A percentile compares a stretch with the other conserved stretches of the same genome.
Evolutionary conservation across 192 early-diverging fungal genomes (phyloP).

Genomic region (Backusella macrospora): DNA sequence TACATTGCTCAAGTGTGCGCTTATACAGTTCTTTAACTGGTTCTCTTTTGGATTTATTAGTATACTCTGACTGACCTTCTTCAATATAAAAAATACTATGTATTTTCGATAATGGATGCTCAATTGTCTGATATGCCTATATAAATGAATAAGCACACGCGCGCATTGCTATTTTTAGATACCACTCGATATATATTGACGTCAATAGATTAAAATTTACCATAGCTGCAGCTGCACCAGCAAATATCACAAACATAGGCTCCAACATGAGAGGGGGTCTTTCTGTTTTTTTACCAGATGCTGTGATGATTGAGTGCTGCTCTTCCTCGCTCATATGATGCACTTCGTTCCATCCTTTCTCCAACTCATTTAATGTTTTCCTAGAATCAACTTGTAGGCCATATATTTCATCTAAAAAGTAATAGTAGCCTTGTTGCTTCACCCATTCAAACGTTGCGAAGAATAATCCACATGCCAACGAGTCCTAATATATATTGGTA

Average conservation of each 20-base stretch:
- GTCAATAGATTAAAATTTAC: constrained; percentile 6
- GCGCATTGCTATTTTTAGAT: neutral
- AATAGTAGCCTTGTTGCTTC: constrained; percentile 72
- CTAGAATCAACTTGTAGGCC: constrained; percentile 45
- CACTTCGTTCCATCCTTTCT: constrained; percentile 28
- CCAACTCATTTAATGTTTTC: constrained; percentile 22
- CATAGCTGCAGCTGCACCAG: constrained; percentile 42
- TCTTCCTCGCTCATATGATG: constrained; percentile 16
- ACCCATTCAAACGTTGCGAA: constrained; percentile 80
- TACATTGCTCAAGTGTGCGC: constrained; percentile 57
- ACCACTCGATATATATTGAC: neutral
- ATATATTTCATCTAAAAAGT: constrained; percentile 56
- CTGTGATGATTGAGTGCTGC: neutral
- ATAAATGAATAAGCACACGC: neutral
- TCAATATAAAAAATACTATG: constrained; percentile 68
- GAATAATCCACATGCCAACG: constrained; percentile 70
- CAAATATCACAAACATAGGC: constrained; percentile 44
- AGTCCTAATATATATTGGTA: constrained; percentile 50
- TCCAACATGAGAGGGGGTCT: constrained; percentile 40
- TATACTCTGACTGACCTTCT: constrained; percentile 55
- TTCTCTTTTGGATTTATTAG: constrained; percentile 45
- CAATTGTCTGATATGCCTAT: constrained; percentile 71
- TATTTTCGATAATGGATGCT: constrained; percentile 72
- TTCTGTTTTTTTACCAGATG: neutral
- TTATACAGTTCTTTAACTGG: constrained; percentile 48